Evolutionary conservation across 345 rosid genomes (phyloP).

Genomic region (Eutrema heterophyllum): DNA sequence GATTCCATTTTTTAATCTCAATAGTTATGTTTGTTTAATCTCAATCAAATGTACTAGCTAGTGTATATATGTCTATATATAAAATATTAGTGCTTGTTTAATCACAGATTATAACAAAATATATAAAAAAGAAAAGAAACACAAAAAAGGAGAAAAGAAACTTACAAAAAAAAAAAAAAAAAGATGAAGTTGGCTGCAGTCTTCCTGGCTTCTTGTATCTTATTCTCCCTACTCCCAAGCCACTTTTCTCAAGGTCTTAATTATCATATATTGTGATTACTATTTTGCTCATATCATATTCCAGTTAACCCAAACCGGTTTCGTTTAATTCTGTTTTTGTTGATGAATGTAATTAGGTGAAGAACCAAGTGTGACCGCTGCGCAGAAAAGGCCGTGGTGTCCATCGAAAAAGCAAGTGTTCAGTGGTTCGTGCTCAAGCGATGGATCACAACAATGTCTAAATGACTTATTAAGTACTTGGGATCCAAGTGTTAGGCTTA

Average conservation of each 20-base stretch:
- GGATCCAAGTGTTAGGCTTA: conserved; percentile 25
- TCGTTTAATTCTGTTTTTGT: neutral
- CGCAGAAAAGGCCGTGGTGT: conserved; percentile 22
- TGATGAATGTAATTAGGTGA: conserved; percentile 20
- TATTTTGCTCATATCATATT: neutral
- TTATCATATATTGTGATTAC: conserved; percentile 2
- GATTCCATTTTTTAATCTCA: too few species aligned
- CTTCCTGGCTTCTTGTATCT: conserved; percentile 15
- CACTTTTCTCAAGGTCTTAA: conserved; percentile 20
- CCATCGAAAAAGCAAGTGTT: conserved; percentile 22
- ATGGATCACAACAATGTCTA: conserved; percentile 28
- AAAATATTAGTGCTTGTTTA: neutral
- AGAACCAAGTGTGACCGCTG: neutral
- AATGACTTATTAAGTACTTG: conserved; percentile 26
- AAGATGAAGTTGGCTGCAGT: conserved; percentile 25
- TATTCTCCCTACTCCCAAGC: conserved; percentile 16
- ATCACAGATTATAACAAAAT: neutral
- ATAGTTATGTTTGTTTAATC: too few species aligned
- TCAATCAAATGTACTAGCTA: too few species aligned
- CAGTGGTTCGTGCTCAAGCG: conserved; percentile 9
- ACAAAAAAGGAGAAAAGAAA: neutral
- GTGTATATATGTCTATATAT: neutral
- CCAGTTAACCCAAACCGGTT: neutral
- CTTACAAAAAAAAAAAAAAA: neutral
- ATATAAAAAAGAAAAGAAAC: neutral